These are phyloP conservation scores for Periconia sp. DNA, from an alignment of 2,329 filamentous ascomycete genomes.

Conservation along the genomic window DNA sequence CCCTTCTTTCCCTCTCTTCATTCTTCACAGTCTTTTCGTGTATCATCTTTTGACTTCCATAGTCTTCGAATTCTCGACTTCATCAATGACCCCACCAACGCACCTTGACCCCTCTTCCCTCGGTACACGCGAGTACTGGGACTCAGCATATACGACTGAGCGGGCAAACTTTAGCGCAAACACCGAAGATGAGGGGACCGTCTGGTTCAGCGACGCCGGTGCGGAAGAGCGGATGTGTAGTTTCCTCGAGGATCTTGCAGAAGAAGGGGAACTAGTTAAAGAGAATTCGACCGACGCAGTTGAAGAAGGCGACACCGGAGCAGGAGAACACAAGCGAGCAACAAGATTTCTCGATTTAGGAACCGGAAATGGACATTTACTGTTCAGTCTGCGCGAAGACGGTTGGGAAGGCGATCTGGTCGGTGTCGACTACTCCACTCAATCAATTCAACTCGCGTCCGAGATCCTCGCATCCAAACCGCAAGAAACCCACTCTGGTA, in stretches of 20 bases:
- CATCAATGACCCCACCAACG: slow-evolving; percentile 21
- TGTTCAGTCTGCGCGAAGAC: slow-evolving; percentile 75
- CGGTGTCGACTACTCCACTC: slow-evolving; percentile 83
- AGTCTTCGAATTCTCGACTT: neutral
- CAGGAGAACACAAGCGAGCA: slow-evolving; percentile 19
- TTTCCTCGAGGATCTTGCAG: slow-evolving; percentile 59
- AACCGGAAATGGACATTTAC: slow-evolving; percentile 88
- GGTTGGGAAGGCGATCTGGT: slow-evolving; percentile 72
- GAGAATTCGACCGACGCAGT: slow-evolving; percentile 1
- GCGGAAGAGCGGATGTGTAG: slow-evolving; percentile 79
- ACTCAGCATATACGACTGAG: slow-evolving; percentile 71
- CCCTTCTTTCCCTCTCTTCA: neutral
- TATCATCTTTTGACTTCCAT: neutral
- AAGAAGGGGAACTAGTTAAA: slow-evolving; percentile 50
- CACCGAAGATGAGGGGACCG: slow-evolving; percentile 78
- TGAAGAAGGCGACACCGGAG: slow-evolving; percentile 15
- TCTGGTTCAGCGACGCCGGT: slow-evolving; percentile 94
- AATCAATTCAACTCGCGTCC: slow-evolving; percentile 73
- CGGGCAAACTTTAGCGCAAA: slow-evolving; percentile 71
- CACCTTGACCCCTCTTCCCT: slow-evolving; percentile 74
- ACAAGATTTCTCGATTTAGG: slow-evolving; percentile 80
- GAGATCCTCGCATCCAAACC: slow-evolving; percentile 54
- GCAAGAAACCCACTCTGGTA: slow-evolving; percentile 26
- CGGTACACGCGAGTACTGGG: slow-evolving; percentile 72
- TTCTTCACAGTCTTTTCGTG: neutral